Conservation (phyloP, 2,329 filamentous ascomycete genomes). For the Penicillium decumbens region DNA sequence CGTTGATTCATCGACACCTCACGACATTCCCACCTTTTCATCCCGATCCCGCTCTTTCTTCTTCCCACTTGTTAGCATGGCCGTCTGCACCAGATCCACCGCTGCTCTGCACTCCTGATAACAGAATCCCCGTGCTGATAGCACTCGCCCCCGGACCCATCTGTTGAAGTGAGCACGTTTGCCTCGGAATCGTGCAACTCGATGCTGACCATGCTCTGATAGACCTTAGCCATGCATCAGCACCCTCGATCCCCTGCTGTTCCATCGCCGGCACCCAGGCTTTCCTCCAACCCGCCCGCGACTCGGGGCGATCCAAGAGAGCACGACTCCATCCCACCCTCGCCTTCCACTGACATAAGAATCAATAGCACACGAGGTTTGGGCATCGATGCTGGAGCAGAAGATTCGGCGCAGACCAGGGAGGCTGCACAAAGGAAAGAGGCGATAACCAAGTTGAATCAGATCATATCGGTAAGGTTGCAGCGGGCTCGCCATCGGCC, state of each 20-base stretch:
- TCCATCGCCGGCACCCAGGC: slow-evolving; percentile 64
- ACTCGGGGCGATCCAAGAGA: slow-evolving; percentile 73
- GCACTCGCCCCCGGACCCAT: slow-evolving; percentile 11
- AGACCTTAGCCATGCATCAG: slow-evolving; percentile 69
- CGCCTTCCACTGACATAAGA: slow-evolving; percentile 51
- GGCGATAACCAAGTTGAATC: slow-evolving; percentile 74
- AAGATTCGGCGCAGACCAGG: slow-evolving; percentile 39
- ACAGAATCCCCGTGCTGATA: slow-evolving; percentile 21
- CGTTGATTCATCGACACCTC: slow-evolving; percentile 15
- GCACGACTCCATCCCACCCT: slow-evolving; percentile 51
- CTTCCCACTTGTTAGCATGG: slow-evolving; percentile 38
- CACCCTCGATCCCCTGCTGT: slow-evolving; percentile 68
- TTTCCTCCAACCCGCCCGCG: slow-evolving; percentile 67
- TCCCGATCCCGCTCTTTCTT: slow-evolving; percentile 6
- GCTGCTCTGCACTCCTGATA: slow-evolving; percentile 35
- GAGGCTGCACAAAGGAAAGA: slow-evolving; percentile 57
- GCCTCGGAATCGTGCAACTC: background rate
- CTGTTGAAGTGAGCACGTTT: slow-evolving; percentile 16
- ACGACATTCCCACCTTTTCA: slow-evolving; percentile 3
- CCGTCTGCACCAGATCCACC: slow-evolving; percentile 29
- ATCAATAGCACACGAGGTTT: slow-evolving; percentile 48
- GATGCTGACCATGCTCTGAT: slow-evolving; percentile 1
- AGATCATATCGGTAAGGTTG: slow-evolving; percentile 77
- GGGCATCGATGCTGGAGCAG: slow-evolving; percentile 49
- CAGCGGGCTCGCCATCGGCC: background rate